phyloP scores from a whole-genome alignment of 2,329 filamentous ascomycete species.

The Polychaeton citri region DNA sequence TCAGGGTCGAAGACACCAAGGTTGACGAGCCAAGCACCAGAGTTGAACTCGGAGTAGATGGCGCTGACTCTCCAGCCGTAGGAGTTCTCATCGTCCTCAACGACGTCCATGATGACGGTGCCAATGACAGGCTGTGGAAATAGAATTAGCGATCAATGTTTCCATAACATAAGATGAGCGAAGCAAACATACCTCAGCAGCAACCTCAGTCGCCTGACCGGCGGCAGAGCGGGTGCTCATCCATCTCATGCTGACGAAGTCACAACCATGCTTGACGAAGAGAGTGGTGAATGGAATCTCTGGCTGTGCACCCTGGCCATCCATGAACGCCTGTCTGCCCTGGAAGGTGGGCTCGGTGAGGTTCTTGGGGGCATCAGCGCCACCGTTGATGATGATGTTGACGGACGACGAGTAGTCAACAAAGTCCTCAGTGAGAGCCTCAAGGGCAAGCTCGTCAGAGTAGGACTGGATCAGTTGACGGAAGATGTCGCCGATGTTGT shows the following conservation, averaged over 20 bases:
- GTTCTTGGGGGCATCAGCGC: conserved; percentile 11
- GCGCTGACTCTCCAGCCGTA: conserved; percentile 16
- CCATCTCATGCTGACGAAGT: conserved; percentile 15
- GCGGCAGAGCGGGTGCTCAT: conserved; percentile 12
- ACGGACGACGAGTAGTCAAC: conserved; percentile 18
- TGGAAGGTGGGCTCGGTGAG: conserved; percentile 14
- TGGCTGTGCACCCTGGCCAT: conserved; percentile 16
- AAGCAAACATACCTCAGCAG: conserved; percentile 14
- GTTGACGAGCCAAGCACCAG: conserved; percentile 20
- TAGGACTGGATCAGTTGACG: conserved; percentile 18
- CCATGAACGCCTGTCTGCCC: conserved; percentile 15
- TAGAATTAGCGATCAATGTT: too few relatives aligned
- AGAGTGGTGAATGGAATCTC: conserved; percentile 18
- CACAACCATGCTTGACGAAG: conserved; percentile 15
- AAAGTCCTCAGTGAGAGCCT: conserved; percentile 17
- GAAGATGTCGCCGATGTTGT: conserved; percentile 15
- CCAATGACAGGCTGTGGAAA: conserved; percentile 12
- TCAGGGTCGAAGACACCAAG: conserved; percentile 18
- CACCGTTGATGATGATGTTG: conserved; percentile 19
- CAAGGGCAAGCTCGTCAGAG: conserved; percentile 14
- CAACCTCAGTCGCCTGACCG: conserved; percentile 13
- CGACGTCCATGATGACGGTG: conserved; percentile 11
- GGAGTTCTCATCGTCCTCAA: conserved; percentile 10
- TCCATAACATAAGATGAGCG: too few relatives aligned
- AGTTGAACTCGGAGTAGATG: conserved; percentile 20